phyloP scores from a whole-genome alignment of 2,329 filamentous ascomycete genomes.

The Aspergillus quadricinctus region DNA sequence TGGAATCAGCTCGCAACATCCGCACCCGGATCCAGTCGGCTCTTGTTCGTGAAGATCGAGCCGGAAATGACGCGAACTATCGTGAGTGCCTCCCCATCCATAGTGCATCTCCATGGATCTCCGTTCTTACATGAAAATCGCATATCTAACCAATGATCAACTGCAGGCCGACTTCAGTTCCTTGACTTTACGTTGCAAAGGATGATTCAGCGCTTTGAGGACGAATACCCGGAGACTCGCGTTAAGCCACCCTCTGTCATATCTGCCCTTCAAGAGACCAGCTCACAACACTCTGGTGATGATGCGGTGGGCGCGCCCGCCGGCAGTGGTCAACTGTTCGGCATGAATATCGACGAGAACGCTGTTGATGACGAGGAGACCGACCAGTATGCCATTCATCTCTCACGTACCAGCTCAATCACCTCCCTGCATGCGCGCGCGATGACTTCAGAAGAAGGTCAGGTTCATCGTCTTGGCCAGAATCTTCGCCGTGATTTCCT shows the following conservation, averaged over 20 bases:
- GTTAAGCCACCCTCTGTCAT: conserved; percentile 32
- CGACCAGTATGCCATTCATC: conserved; percentile 42
- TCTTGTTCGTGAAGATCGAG: conserved; percentile 67
- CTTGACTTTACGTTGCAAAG: conserved; percentile 81
- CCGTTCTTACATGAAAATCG: background rate
- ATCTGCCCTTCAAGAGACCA: conserved; percentile 21
- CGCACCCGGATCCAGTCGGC: conserved; percentile 77
- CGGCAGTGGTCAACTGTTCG: conserved; percentile 29
- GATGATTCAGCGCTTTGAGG: conserved; percentile 93
- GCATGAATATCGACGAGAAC: conserved; percentile 28
- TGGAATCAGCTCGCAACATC: conserved; percentile 86
- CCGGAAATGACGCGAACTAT: conserved; percentile 70
- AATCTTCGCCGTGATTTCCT: conserved; percentile 62
- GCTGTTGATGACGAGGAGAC: conserved; percentile 40
- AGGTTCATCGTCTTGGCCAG: conserved; percentile 65
- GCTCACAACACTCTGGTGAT: conserved; percentile 33
- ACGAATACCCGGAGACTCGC: conserved; percentile 89
- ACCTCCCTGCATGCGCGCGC: conserved; percentile 64
- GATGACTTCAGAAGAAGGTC: conserved; percentile 64
- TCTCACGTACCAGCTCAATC: conserved; percentile 60
- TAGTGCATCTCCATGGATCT: conserved; percentile 9
- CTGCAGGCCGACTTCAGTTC: conserved; percentile 69
- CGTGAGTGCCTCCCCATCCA: conserved; percentile 51
- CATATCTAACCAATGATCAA: conserved; percentile 3
- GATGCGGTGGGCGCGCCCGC: conserved; percentile 19